Evolutionary conservation across 768 basidiomycete genomes (phyloP).

Genomic region (Leucosporidium creatinivorum): DNA sequence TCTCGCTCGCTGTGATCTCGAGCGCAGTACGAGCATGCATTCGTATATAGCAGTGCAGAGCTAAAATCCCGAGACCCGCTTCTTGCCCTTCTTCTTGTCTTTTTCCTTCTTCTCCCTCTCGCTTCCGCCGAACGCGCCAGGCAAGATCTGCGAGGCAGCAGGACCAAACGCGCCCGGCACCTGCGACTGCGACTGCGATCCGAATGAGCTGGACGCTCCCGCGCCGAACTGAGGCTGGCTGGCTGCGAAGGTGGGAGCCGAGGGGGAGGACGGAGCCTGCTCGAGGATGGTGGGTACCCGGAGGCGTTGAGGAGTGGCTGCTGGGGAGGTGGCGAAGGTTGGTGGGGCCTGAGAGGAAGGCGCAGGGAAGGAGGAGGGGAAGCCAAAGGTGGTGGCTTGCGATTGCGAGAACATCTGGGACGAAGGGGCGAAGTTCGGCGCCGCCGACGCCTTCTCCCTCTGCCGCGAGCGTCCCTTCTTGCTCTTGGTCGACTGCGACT

Average conservation of each 20-base stretch:
- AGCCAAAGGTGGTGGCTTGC: neutral
- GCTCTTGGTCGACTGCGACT: neutral
- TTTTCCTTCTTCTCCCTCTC: conserved; percentile 12
- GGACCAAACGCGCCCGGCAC: neutral
- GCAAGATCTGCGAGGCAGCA: conserved; percentile 21
- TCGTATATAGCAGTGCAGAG: neutral
- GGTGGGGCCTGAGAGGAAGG: neutral
- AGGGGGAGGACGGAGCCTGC: neutral
- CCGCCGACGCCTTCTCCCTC: neutral
- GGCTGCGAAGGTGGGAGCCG: neutral
- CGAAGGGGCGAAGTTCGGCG: neutral
- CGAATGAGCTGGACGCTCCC: neutral
- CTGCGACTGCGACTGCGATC: neutral
- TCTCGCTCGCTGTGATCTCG: too few relatives aligned
- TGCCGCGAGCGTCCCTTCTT: neutral
- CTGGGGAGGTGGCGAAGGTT: too few relatives aligned
- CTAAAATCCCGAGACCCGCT: conserved; percentile 33
- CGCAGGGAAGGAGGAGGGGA: neutral
- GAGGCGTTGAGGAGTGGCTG: neutral
- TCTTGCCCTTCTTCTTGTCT: conserved; percentile 27
- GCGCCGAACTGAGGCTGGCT: neutral
- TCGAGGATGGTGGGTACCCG: neutral
- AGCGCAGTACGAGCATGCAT: too few relatives aligned
- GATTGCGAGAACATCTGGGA: conserved; percentile 22
- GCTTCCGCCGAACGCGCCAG: conserved; percentile 32